Base-by-base conservation (phyloP, 2,329 filamentous ascomycete species). In the Cordyceps pruinosa region DNA sequence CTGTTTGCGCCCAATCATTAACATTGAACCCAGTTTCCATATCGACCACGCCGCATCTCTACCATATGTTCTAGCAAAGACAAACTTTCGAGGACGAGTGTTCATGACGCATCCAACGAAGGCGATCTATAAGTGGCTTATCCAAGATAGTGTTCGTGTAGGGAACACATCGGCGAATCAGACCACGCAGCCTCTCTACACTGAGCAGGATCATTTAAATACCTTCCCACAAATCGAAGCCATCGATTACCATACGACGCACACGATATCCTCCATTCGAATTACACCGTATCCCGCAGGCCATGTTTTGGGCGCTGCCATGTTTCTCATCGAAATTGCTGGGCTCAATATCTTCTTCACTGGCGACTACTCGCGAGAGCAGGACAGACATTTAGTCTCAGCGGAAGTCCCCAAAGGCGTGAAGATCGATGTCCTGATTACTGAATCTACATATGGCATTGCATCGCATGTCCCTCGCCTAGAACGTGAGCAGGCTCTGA, bases 71-170 rank as follows among this genome's bases (percentile, higher is more conserved):
- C 82, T 99, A 62, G 89, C 93, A 62, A 99, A 99, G 77, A 97
- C 94, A 37, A 97, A 97, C 72, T 99, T 99, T 77, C 88, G 89
- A 63, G 94, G 94, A 49, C 86, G 92, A 23, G 93, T 97, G 60
- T 97, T 97, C 77, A 99, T 97, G 93, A 99, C 94, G 52, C 94
- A 99, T 77, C 91, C 94, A 2, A 99, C 94, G 47, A 97, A 99
- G 73, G 94, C 94, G 65, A 99, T 99, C 70, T 99, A 99, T 82
- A 97, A 97, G 75, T 97, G 94, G 93, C 84, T 97, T 52, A 97
- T 97, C 61, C 91, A 96, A 72, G 94, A 99, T 73, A 96, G 91
- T 63, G 90, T 99, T 45, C 87, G 94, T 59, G 92, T 99, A 30
- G 88, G 87, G 69, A 88, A 85, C 67, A 85, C 82, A 5, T 84